Base-by-base conservation (phyloP, 345 rosid genomes). In the Lepidium africanum region DNA sequence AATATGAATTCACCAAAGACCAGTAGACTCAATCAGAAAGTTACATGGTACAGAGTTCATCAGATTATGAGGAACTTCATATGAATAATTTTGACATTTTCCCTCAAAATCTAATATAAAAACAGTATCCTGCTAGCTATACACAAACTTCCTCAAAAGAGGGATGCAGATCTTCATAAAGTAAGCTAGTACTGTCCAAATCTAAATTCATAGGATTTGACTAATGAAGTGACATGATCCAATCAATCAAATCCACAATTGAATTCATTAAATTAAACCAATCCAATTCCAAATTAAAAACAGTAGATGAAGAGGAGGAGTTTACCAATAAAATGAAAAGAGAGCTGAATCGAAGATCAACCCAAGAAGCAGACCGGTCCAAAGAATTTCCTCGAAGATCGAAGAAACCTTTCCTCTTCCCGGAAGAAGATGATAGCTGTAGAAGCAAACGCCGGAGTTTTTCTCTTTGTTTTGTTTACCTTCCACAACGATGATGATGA, bases 311-410 rank as follows among this genome's bases (percentile, higher is more conserved):
- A 54, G 15, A 38, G 8, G 19, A 52, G 7, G 27, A 60, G 47
- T 27, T 72, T 30, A 72, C 76, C 76, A 56, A n/a, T 16, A 27
- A 10, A 25, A 14, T 8, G n/a, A 15, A 16, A 35, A n/a, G 43
- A 30, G 21, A 47, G 13, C 2, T 7, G 37, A 36, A 66, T 59
- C 72, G 54, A 49, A 39, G 67, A 50, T 35, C 37, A 56, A 71
- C 19, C 56, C 13, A 21, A 5, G 56, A 62, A 54, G 33, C 39
- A 38, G 25, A 56, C 52, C 3, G 47, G 15, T 48, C 38, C 6
- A 65, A 50, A 46, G 40, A 65, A 14, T 35, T n/a, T 65, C 76
- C 27, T 57, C 60, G 38, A 37, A 6, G 71, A 59, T 59, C 77
- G 51, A 16, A 67, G 62, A 51, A 51, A 50, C 11, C 11, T n/a